A percentile compares a stretch with the other conserved stretches of the same genome.
Evolutionary conservation across 2,329 filamentous ascomycete genomes (phyloP).

Genomic region (Proliferodiscus dingleyae): DNA sequence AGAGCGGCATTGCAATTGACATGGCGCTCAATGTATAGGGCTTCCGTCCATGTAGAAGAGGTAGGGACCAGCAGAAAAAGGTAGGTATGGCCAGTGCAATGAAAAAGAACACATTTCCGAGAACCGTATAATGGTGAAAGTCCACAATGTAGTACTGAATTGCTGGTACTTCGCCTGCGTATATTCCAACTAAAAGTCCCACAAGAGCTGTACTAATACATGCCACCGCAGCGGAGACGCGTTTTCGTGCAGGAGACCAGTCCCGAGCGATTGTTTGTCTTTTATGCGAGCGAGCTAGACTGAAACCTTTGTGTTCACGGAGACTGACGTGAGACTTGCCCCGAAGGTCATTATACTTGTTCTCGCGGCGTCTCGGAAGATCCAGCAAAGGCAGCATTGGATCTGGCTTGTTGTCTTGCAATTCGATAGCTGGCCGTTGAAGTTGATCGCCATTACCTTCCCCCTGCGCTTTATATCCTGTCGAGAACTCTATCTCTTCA

Average conservation of each 20-base stretch:
- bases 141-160: conserved; percentile 75
- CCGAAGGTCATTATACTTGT: conserved; percentile 36
- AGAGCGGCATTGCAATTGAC: conserved; percentile 63
- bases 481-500: conserved; percentile 25
- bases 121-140: conserved; percentile 59
- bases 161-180: conserved; percentile 71
- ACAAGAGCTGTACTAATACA: conserved; percentile 70
- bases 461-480: conserved; percentile 19
- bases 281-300: conserved; percentile 48
- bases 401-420: conserved; percentile 9
- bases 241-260: conserved; percentile 63
- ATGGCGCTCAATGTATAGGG: conserved; percentile 69
- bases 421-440: neutral
- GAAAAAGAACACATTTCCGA: conserved; percentile 72
- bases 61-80: conserved; percentile 68
- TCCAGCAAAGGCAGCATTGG: conserved; percentile 17
- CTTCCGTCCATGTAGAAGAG: conserved; percentile 70
- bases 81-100: conserved; percentile 66
- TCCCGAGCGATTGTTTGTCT: conserved; percentile 66
- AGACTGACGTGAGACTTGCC: conserved; percentile 52
- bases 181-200: conserved; percentile 68
- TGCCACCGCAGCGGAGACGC: conserved; percentile 62
- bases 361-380: conserved; percentile 10
- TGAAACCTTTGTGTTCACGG: conserved; percentile 45
- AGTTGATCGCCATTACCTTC: conserved; percentile 8